Evolutionary conservation across 176 grass and related monocot genomes (phyloP).

Genomic region (Aegilops longissima): DNA sequence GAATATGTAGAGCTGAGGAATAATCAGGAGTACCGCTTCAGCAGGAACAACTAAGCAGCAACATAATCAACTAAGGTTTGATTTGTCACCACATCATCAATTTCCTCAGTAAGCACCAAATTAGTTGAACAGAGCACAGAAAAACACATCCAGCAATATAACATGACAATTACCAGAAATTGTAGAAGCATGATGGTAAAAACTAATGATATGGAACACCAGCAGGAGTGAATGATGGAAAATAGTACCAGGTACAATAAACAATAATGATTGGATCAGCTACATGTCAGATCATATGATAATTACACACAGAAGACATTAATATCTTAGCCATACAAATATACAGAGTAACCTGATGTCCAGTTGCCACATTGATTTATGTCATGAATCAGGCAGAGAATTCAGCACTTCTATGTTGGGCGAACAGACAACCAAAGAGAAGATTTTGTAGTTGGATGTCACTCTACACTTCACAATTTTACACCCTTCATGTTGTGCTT

Average conservation of each 20-base stretch:
- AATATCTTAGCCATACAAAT: constrained; percentile 21
- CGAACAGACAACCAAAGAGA: background rate
- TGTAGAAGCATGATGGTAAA: background rate
- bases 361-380: constrained; percentile 7
- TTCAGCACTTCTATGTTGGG: constrained; percentile 5
- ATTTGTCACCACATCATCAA: background rate
- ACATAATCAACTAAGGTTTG: background rate
- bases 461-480: constrained; percentile 36
- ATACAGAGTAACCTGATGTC: constrained; percentile 9
- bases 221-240: background rate
- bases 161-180: background rate
- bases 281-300: background rate
- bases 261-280: background rate
- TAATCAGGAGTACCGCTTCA: background rate
- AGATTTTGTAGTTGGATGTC: background rate
- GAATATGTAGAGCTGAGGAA: background rate
- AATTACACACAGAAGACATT: background rate
- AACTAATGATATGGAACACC: background rate
- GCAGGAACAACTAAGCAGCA: background rate
- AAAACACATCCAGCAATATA: constrained; percentile 8
- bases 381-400: background rate
- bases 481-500: background rate
- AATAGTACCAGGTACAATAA: constrained; percentile 7
- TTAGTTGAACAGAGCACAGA: background rate
- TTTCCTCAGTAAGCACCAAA: background rate